phyloP scores from a whole-genome alignment of 768 basidiomycete species.

The Podaxis pistillaris region DNA sequence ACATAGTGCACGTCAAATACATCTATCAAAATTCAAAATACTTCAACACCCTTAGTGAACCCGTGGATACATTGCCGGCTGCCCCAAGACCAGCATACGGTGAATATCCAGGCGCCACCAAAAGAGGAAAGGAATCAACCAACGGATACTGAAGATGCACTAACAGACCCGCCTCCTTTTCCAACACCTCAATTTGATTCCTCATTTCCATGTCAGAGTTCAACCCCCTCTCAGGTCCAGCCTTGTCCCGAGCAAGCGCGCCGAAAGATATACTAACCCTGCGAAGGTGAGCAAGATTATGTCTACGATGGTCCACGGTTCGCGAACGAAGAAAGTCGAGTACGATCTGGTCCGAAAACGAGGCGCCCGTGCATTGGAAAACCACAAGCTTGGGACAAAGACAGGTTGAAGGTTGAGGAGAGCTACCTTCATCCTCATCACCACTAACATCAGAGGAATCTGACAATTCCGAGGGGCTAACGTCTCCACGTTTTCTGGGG shows the following conservation, averaged over 20 bases:
- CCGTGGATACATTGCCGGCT: neutral
- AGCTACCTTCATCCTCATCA: neutral
- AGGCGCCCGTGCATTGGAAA: neutral
- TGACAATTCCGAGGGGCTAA: neutral
- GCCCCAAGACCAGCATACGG: neutral
- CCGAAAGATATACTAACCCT: neutral
- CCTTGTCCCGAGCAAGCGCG: neutral
- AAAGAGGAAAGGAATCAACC: neutral
- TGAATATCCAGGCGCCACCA: neutral
- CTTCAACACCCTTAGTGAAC: neutral
- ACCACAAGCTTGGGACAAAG: neutral
- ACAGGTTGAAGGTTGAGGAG: neutral
- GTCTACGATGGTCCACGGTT: neutral
- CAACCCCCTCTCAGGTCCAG: neutral
- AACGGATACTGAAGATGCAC: neutral
- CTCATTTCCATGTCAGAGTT: neutral
- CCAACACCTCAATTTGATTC: neutral
- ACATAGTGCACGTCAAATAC: conserved; percentile 26
- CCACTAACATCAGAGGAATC: neutral
- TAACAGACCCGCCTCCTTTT: neutral
- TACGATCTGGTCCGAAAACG: neutral
- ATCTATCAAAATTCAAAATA: conserved; percentile 29
- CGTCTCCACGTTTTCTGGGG: neutral
- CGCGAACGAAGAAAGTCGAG: neutral
- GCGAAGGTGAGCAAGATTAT: neutral